Percentiles rank a stretch among this genome's conserved stretches.
Conservation (phyloP, 176 grass and related monocot genomes). For the Oryza meridionalis region DNA sequence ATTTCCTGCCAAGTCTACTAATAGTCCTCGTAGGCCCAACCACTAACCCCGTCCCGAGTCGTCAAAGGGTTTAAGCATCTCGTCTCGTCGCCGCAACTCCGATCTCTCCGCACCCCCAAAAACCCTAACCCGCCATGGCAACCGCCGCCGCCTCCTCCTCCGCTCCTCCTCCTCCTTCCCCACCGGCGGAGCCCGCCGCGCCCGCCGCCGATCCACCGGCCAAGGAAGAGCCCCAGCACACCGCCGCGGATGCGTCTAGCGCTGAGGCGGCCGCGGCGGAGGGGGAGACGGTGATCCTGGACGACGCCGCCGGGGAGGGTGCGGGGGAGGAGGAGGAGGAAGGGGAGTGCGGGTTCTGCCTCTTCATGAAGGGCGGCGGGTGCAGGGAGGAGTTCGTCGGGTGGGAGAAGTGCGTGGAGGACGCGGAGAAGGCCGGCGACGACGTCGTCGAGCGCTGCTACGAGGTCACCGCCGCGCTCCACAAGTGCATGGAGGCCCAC, state of each 20-base stretch:
- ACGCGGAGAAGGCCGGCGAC: constrained; percentile 50
- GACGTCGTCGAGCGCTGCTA: constrained; percentile 79
- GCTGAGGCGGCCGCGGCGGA: too few species aligned
- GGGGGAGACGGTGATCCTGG: constrained; percentile 35
- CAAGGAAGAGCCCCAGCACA: constrained; percentile 22
- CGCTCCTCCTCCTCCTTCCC: background rate
- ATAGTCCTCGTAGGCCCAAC: constrained; percentile 14
- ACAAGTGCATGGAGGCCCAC: constrained; percentile 83
- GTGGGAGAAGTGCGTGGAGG: constrained; percentile 96
- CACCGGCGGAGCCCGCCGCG: background rate
- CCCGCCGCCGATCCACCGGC: background rate
- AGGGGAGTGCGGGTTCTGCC: constrained; percentile 86
- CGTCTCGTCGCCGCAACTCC: background rate
- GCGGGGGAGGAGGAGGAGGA: constrained; percentile 57
- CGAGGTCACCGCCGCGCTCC: constrained; percentile 54
- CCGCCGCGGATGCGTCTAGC: background rate
- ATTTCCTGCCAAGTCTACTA: background rate
- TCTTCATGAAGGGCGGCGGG: constrained; percentile 96
- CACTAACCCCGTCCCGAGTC: background rate
- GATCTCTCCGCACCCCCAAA: background rate
- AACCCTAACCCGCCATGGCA: constrained; percentile 52
- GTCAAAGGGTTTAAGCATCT: constrained; percentile 39
- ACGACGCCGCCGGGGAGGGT: constrained; percentile 12
- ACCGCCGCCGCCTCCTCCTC: constrained; percentile 34
- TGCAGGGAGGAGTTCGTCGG: constrained; percentile 81